These are phyloP conservation scores for Lithospermum erythrorhizon DNA, from an alignment of 257 asterid genomes.

Conservation along the genomic window DNA sequence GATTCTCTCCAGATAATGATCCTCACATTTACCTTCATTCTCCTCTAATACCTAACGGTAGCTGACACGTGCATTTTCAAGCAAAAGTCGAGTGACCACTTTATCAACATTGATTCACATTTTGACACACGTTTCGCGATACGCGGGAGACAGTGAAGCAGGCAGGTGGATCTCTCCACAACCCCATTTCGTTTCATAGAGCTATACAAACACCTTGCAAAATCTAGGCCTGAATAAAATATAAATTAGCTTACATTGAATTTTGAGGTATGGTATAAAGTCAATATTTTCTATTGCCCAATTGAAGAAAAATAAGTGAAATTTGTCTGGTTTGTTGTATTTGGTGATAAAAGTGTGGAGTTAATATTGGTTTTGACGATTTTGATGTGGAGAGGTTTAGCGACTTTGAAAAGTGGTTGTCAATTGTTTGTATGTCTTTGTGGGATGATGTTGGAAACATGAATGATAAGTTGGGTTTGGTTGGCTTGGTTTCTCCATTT, in stretches of 20 bases:
- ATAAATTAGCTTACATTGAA: conserved; percentile 36
- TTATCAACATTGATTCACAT: no score
- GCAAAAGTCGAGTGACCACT: no score
- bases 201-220: conserved; percentile 62
- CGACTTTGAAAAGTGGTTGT: conserved; percentile 53
- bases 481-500: conserved; percentile 51
- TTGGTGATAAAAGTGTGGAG: conserved; percentile 47
- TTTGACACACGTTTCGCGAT: no score
- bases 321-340: conserved; percentile 40
- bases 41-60: no score
- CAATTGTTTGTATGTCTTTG: conserved; percentile 61
- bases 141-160: no score
- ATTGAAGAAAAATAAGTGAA: conserved; percentile 50
- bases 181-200: conserved; percentile 42
- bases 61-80: no score
- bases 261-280: conserved; percentile 47
- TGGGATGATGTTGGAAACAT: conserved; percentile 46
- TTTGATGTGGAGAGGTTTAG: conserved; percentile 11
- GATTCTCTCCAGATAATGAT: no score
- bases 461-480: conserved; percentile 44
- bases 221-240: conserved; percentile 41
- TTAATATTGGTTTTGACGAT: conserved; percentile 18
- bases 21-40: no score
- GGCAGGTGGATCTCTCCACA: no score
- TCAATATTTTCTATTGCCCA: conserved; percentile 49